Evolutionary conservation across 2,329 filamentous ascomycete species (phyloP).

Genomic region (Colletotrichum sp.): DNA sequence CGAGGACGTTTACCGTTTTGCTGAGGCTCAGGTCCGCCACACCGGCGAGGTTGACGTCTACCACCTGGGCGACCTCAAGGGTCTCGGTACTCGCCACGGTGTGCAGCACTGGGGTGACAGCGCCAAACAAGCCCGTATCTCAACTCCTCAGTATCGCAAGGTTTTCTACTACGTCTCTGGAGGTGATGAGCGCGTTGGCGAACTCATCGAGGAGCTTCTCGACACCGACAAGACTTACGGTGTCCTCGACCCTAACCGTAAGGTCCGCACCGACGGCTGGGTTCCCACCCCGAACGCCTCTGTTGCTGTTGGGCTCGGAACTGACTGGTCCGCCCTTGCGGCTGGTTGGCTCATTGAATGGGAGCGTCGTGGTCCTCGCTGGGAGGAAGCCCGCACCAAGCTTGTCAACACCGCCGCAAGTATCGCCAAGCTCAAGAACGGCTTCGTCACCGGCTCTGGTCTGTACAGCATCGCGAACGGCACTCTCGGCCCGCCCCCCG

Average conservation of each 20-base stretch:
- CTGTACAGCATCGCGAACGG: constrained; percentile 56
- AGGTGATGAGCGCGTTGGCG: constrained; percentile 62
- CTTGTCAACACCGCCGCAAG: constrained; percentile 53
- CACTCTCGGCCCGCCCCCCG: constrained; percentile 54
- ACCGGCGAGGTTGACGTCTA: constrained; percentile 68
- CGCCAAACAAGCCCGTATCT: constrained; percentile 66
- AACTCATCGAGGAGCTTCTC: constrained; percentile 55
- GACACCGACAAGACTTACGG: constrained; percentile 59
- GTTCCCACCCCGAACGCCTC: constrained; percentile 44
- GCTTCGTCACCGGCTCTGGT: constrained; percentile 62
- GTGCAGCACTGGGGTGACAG: constrained; percentile 67
- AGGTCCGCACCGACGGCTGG: constrained; percentile 60
- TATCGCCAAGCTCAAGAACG: constrained; percentile 60
- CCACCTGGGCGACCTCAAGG: constrained; percentile 61
- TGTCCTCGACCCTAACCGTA: constrained; percentile 60
- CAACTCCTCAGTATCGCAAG: constrained; percentile 61
- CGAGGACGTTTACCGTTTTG: constrained; percentile 61
- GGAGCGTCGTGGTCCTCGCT: constrained; percentile 59
- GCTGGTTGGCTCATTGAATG: constrained; percentile 64
- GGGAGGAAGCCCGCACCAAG: constrained; percentile 56
- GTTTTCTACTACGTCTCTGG: constrained; percentile 60
- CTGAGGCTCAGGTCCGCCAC: constrained; percentile 63
- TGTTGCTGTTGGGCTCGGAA: constrained; percentile 58
- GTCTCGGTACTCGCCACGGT: constrained; percentile 66
- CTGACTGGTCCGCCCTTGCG: constrained; percentile 63